Conservation (phyloP, 1,284 basidiomycete genomes). For the Trichosporon asahii region DNA sequence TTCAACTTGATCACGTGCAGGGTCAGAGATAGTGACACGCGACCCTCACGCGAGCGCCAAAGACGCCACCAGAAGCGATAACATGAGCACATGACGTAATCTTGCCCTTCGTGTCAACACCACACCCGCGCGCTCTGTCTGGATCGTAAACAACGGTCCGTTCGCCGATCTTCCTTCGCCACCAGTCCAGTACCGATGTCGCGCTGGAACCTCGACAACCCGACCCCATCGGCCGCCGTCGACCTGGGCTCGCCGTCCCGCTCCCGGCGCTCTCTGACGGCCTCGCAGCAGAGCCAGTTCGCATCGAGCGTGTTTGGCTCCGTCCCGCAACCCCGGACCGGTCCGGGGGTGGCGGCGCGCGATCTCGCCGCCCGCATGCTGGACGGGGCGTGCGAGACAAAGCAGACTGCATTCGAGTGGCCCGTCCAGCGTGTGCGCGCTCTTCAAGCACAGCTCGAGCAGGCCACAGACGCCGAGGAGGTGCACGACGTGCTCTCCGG, state of each 20-base stretch:
- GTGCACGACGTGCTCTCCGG: constrained; percentile 61
- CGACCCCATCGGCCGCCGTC: constrained; percentile 4
- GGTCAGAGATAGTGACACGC: background rate
- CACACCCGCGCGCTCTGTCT: background rate
- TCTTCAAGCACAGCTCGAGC: constrained; percentile 28
- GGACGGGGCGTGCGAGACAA: constrained; percentile 21
- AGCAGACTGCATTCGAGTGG: constrained; percentile 34
- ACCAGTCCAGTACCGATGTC: background rate
- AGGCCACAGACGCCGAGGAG: constrained; percentile 33
- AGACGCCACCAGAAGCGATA: background rate
- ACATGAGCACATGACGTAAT: background rate
- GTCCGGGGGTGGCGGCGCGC: background rate
- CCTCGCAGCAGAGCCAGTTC: constrained; percentile 10
- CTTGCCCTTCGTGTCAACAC: background rate
- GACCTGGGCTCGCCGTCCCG: background rate
- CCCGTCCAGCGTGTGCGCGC: constrained; percentile 22
- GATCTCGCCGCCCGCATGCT: constrained; percentile 4
- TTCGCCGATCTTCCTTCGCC: background rate
- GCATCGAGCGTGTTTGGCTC: constrained; percentile 20
- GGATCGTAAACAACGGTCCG: background rate
- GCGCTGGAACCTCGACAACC: constrained; percentile 25
- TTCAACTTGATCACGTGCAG: background rate
- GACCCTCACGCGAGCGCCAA: background rate
- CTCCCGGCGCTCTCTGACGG: constrained; percentile 3
- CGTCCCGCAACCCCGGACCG: constrained; percentile 1